Evolutionary conservation across 2,329 filamentous ascomycete species (phyloP), one percentile per base, ranked within the genome.

Genomic region (Domatiomyces catenatus): DNA sequence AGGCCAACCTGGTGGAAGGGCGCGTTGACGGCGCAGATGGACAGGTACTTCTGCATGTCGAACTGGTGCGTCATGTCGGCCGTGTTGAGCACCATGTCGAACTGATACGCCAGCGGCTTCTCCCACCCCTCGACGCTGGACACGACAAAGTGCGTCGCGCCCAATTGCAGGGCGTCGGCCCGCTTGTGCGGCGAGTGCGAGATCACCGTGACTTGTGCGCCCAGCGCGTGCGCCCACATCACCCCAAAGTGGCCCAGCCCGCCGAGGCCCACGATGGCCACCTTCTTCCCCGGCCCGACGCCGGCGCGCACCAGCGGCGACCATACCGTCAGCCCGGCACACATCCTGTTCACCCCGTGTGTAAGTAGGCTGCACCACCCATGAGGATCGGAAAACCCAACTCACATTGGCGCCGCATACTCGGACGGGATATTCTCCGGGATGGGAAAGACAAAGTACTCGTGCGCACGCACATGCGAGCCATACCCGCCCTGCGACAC

Each of bases 301-400:
- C 84, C 84, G 61, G 88, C 81, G 47, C 86, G 77, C 56, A 85
- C 81, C 12, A 94, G 74, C 1, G 87, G 86, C 53, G 78, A 83
- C 70, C 81, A 93, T 52, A 80, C 80, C 2, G 87, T 93, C 57
- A 93, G 74, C 56, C 87, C 87, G 42, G 85, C 87, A 67, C 87
- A 93, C 58, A 92, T 75, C 32, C 32, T 39, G 32, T 10, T 2
- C 10, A 39, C 5, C 2, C 3, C n/a, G n/a, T 15, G 3, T 39
- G 32, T 39, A 4, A 39, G 32, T 12, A 32, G 10, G 26, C 8
- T 83, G 89, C 87, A 8, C 84, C 84, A 1, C 84, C 86, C 1
- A 81, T 84, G 48, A 80, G 67, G 19, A 64, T 64, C 52, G 66
- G 8, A 32, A 7, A 7, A 10, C 28, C 8, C 28, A 32, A 39